A percentile compares a stretch with the other conserved stretches of the same genome.
These are phyloP conservation scores for Polyrhizophydium stewartii DNA, from an alignment of 371 early-diverging fungal species.

Conservation along the genomic window DNA sequence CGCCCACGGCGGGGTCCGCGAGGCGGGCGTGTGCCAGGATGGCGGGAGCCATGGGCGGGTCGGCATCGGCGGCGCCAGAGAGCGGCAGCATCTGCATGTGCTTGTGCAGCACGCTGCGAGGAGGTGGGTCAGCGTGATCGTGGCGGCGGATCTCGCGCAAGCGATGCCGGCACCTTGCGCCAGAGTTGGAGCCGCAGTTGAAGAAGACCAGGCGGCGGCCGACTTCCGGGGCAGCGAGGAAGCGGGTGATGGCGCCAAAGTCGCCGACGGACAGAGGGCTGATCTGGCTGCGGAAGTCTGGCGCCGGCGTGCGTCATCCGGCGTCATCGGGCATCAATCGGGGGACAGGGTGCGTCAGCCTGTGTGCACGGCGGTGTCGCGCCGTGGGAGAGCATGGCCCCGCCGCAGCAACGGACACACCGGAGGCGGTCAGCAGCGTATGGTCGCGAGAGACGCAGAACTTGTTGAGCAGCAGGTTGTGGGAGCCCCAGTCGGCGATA, in stretches of 20 bases:
- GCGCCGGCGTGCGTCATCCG: background rate
- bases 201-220: constrained; percentile 56
- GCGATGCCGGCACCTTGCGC: constrained; percentile 52
- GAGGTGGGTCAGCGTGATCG: constrained; percentile 14
- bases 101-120: constrained; percentile 48
- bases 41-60: constrained; percentile 48
- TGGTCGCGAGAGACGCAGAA: constrained; percentile 66
- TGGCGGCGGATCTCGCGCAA: background rate
- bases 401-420: constrained; percentile 29
- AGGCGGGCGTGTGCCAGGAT: constrained; percentile 33
- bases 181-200: constrained; percentile 68
- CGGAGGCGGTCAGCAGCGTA: constrained; percentile 66
- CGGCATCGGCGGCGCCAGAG: constrained; percentile 4
- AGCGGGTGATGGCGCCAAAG: constrained; percentile 48
- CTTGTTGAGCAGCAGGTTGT: constrained; percentile 69
- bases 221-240: constrained; percentile 37
- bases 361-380: too few relatives aligned
- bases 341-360: too few relatives aligned
- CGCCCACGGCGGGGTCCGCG: background rate
- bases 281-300: constrained; percentile 62
- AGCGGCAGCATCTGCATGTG: constrained; percentile 69
- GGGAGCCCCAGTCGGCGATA: constrained; percentile 50
- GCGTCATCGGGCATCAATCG: background rate
- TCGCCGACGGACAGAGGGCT: constrained; percentile 59
- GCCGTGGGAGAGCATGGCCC: background rate